Evolutionary conservation across 495 filamentous ascomycete genomes (phyloP), one percentile per base, ranked within the genome.

Genomic region (Penicillium steckii): DNA sequence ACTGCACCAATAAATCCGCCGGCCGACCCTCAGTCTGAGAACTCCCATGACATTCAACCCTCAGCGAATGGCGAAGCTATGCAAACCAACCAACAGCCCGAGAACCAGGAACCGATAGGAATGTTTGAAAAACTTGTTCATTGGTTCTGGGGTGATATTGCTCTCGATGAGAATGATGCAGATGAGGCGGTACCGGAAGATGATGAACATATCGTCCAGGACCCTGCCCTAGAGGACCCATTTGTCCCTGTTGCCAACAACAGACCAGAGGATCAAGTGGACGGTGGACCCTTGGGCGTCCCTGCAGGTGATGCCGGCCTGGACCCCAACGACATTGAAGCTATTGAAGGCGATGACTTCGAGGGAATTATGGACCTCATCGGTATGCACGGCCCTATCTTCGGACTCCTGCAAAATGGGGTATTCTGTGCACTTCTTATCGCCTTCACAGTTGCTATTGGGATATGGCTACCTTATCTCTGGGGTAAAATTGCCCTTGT

Each of bases 301-400:
- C 33, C 33, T 6, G 72, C 72, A 23, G 72, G 68, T 23, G 71
- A 76, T 48, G 77, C 73, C 21, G 82, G 73, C 8, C 38, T 80
- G 25, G 83, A 87, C 60, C 65, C 75, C 4, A 85, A 88, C 44
- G 80, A 83, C 46, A 59, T 70, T 40, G 82, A 84, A 55, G 80
- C 72, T 27, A 70, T 82, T 27, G 94, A 97, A 56, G 90, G 86
- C 8, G 94, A 99, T 69, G 94, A 99, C 59, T 83, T 99, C n/a
- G 94, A 99, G 66, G 94, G 94, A 5, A 89, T 99, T 43, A 80
- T 97, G 76, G 94, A 99, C 64, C 80, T 99, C 9, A 85, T 99
- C 27, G 94, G 94, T 43, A 94, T 99, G 88, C 89, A 95, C 59
- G 94, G 94, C 0, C 95, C 95, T 1, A 74, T 97, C 3, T 85